Percentiles rank a stretch among this genome's conserved stretches.
Evolutionary conservation across 2,329 filamentous ascomycete species (phyloP).

Genomic region (Periconia macrospinosa): DNA sequence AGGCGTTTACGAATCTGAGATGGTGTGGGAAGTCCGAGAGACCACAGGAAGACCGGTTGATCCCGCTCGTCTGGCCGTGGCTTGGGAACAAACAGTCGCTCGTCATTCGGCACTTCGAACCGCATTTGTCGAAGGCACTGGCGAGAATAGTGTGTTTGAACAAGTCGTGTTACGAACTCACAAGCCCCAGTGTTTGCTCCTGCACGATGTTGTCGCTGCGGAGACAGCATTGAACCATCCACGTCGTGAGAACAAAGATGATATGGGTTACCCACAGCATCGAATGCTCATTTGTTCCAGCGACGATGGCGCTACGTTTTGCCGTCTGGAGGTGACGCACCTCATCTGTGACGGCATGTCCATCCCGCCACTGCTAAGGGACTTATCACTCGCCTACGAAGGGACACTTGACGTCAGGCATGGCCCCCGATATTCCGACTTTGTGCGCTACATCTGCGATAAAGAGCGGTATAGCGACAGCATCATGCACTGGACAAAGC

Average conservation of each 20-base stretch:
- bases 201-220: not conserved
- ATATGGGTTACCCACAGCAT: constrained; percentile 1
- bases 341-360: constrained; percentile 15
- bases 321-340: constrained; percentile 17
- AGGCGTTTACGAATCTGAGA: constrained; percentile 1
- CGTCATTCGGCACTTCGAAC: constrained; percentile 17
- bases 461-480: not conserved
- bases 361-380: constrained; percentile 5
- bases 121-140: constrained; percentile 16
- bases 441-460: constrained; percentile 6
- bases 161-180: too few species aligned
- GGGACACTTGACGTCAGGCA: constrained; percentile 2
- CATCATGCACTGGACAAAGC: constrained; percentile 43
- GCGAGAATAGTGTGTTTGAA: too few species aligned
- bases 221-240: not conserved
- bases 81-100: constrained; percentile 18
- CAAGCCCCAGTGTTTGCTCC: not conserved
- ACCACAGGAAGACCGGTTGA: not conserved
- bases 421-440: constrained; percentile 13
- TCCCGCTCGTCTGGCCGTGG: constrained; percentile 4
- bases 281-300: constrained; percentile 5
- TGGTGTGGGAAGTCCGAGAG: not conserved
- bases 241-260: not conserved
- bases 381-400: constrained; percentile 12
- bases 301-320: constrained; percentile 4